Conservation (phyloP, 2,329 filamentous ascomycete species). For the Fusarium sp. region DNA sequence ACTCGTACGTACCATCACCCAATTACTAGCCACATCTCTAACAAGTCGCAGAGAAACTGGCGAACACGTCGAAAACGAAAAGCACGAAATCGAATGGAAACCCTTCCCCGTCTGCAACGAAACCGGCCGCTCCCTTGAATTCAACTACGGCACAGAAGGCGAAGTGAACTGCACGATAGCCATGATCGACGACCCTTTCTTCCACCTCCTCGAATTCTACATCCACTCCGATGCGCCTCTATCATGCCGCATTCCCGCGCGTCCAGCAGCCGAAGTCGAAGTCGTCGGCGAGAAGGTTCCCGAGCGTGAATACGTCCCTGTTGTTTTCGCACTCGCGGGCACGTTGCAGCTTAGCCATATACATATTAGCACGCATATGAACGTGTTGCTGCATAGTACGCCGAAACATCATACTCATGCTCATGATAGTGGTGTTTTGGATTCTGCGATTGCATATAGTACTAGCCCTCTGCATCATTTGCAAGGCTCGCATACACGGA, state of each 20-base stretch:
- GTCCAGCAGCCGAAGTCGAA: constrained; percentile 70
- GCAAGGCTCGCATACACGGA: constrained; percentile 64
- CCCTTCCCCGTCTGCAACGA: constrained; percentile 93
- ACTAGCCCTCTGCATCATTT: constrained; percentile 77
- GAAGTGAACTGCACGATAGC: constrained; percentile 88
- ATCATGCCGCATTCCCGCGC: constrained; percentile 87
- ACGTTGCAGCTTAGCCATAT: constrained; percentile 90
- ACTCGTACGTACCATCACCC: constrained; percentile 65
- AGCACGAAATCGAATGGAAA: constrained; percentile 89
- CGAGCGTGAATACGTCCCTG: constrained; percentile 76
- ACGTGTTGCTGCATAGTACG: constrained; percentile 82
- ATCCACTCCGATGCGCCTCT: constrained; percentile 96
- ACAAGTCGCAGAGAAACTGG: constrained; percentile 76
- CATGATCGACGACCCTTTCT: constrained; percentile 81
- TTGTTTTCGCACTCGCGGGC: constrained; percentile 89
- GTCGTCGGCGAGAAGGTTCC: constrained; percentile 63
- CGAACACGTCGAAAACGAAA: constrained; percentile 85
- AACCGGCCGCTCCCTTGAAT: constrained; percentile 82
- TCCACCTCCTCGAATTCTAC: constrained; percentile 95
- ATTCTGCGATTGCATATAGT: constrained; percentile 89
- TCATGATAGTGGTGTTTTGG: constrained; percentile 81
- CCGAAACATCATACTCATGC: constrained; percentile 72
- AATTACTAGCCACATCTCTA: not conserved
- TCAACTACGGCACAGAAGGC: constrained; percentile 84
- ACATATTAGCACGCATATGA: constrained; percentile 89